Evolutionary conservation across 73 alveolate species (phyloP).

Genomic region (Paramecium sonneborni): DNA sequence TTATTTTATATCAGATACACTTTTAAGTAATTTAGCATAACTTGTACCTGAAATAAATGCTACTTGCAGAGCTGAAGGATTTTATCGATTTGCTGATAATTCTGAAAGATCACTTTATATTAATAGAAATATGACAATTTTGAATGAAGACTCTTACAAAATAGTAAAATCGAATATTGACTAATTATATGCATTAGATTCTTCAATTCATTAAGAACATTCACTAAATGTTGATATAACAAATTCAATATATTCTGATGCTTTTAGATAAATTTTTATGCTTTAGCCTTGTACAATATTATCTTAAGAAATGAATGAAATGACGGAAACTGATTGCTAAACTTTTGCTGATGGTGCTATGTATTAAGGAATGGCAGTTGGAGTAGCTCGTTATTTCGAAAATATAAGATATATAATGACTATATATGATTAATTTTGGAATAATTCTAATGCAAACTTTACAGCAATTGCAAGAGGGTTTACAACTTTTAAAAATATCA

Average conservation of each 20-base stretch:
- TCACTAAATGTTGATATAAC: slow-evolving; percentile 46
- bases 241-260: slow-evolving; percentile 47
- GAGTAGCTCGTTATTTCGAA: slow-evolving; percentile 62
- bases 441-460: slow-evolving; percentile 29
- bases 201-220: slow-evolving; percentile 61
- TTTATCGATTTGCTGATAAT: slow-evolving; percentile 57
- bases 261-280: slow-evolving; percentile 58
- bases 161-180: not conserved
- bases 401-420: slow-evolving; percentile 60
- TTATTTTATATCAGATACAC: slow-evolving; percentile 29
- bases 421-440: slow-evolving; percentile 37
- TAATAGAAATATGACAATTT: slow-evolving; percentile 9
- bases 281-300: slow-evolving; percentile 57
- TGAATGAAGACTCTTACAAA: slow-evolving; percentile 19
- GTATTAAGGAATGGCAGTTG: slow-evolving; percentile 70
- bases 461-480: slow-evolving; percentile 59
- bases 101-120: slow-evolving; percentile 51
- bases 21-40: slow-evolving; percentile 20
- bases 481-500: slow-evolving; percentile 44
- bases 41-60: slow-evolving; percentile 61
- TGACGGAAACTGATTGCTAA: slow-evolving; percentile 16
- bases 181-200: slow-evolving; percentile 51
- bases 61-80: slow-evolving; percentile 59
- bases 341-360: slow-evolving; percentile 65
- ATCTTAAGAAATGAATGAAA: not conserved